Evolutionary conservation across 139 green algal genomes (phyloP), one percentile per base, ranked within the genome.

Genomic region (Penium margaritaceum): DNA sequence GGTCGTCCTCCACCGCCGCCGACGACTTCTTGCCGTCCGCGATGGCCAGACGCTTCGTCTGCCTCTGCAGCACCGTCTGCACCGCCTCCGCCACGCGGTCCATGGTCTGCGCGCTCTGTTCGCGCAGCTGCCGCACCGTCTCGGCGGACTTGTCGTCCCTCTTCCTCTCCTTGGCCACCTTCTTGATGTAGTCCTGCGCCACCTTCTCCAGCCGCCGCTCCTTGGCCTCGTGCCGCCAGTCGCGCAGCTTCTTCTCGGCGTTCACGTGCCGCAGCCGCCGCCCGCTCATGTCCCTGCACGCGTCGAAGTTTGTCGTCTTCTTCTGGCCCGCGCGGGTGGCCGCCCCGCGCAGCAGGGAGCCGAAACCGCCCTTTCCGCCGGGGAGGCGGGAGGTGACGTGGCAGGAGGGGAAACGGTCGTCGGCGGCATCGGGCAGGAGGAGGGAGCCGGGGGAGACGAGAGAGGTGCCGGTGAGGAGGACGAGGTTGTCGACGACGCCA

Each of bases 281-380:
- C 14, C 92, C 93, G 15, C 75, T 86, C n/a, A 97, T 83, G 81
- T 98, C 93, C 1, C 93, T 81, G 72, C 87, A 94, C 5, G 91
- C 91, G 71, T 97, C 90, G 66, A 92, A 91, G 80, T 97, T 97
- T 70, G 86, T 89, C 5, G 88, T 94, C 36, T 82, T 82, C 19
- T 91, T 77, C 63, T 91, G 90, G 2, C 86, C 88, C 47, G 90
- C 84, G 15, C 89, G 83, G 21, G 89, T 91, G 36, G 41, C 55
- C n/a, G 90, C 87, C 15, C 85, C 90, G n/a, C 93, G 85, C 65
- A 98, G 85, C 77, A 95, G 77, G 1, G 92, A 89, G 0, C 93
- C 93, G 81, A 98, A 98, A 38, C 93, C 93, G 7, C 93, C 93
- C 82, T 98, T 85, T 21, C 80, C 80, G 9, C 80, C 80, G 17